phyloP scores from a whole-genome alignment of 441 rosid genomes.

The Populus tomentosa region DNA sequence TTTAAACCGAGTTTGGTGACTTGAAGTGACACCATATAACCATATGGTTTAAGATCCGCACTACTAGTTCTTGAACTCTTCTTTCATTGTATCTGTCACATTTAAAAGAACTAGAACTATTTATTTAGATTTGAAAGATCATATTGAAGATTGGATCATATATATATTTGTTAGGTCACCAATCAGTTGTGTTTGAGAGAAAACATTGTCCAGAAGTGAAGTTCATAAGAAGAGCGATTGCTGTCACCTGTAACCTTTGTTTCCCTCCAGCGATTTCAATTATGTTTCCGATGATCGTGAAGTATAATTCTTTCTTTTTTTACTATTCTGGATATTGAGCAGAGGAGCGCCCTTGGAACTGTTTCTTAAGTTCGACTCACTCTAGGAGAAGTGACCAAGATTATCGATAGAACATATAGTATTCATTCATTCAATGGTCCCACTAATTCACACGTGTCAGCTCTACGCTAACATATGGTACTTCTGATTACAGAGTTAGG shows the following conservation, averaged over 20 bases:
- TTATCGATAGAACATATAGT: not conserved
- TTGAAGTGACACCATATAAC: not conserved
- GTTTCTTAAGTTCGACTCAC: not conserved
- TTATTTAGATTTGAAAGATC: not conserved
- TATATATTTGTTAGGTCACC: not conserved
- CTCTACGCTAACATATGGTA: too few species aligned
- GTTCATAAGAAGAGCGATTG: not conserved
- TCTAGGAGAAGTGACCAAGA: not conserved
- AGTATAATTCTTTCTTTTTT: not conserved
- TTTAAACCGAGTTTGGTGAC: not conserved
- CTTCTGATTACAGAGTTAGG: slow-evolving; percentile 10
- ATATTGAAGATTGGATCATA: not conserved
- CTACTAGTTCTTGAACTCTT: not conserved
- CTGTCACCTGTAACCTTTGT: too few species aligned
- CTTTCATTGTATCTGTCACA: not conserved
- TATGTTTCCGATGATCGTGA: not conserved
- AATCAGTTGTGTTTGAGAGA: not conserved
- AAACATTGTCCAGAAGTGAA: not conserved
- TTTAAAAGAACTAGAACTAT: not conserved
- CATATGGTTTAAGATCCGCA: not conserved
- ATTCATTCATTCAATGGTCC: not conserved
- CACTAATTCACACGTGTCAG: too few species aligned
- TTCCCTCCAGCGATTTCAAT: too few species aligned
- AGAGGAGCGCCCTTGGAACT: not conserved
- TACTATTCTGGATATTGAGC: not conserved